Conservation (phyloP, 805 yeast genomes). For the Metschnikowia amazonensis region DNA sequence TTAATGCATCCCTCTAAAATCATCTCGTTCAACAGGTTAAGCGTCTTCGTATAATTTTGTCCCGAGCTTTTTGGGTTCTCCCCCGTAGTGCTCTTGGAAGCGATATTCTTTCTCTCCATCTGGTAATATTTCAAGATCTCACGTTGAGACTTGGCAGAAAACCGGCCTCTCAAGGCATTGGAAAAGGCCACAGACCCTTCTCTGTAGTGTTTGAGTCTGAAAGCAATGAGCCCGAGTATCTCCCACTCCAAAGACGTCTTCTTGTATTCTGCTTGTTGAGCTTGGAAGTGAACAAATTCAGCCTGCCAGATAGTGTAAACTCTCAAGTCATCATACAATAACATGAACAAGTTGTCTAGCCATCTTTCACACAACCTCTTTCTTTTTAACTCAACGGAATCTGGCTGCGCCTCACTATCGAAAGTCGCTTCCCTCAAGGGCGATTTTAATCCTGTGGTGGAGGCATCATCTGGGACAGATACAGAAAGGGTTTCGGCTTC, state of each 20-base stretch:
- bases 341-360: slow-evolving; percentile 68
- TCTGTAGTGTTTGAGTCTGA: slow-evolving; percentile 75
- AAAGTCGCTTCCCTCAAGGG: slow-evolving; percentile 24
- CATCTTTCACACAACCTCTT: slow-evolving; percentile 70
- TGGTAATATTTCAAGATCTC: slow-evolving; percentile 66
- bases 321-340: slow-evolving; percentile 67
- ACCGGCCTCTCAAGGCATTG: slow-evolving; percentile 66
- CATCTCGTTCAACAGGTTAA: slow-evolving; percentile 46
- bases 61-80: slow-evolving; percentile 16
- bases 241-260: slow-evolving; percentile 91
- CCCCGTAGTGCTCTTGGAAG: slow-evolving; percentile 21
- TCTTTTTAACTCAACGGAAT: slow-evolving; percentile 49
- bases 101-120: slow-evolving; percentile 42
- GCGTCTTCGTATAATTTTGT: slow-evolving; percentile 36
- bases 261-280: slow-evolving; percentile 75
- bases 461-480: slow-evolving; percentile 26
- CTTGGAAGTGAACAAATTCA: slow-evolving; percentile 81
- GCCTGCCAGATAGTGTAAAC: slow-evolving; percentile 93
- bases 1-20: slow-evolving; percentile 70
- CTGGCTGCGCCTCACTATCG: slow-evolving; percentile 8
- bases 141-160: slow-evolving; percentile 75
- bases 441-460: slow-evolving; percentile 37
- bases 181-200: slow-evolving; percentile 86
- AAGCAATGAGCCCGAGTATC: slow-evolving; percentile 79
- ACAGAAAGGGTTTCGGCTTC: neutral